A percentile compares a stretch with the other conserved stretches of the same genome.
Evolutionary conservation across 805 yeast species (phyloP).

Genomic region (Metschnikowia amazonensis): DNA sequence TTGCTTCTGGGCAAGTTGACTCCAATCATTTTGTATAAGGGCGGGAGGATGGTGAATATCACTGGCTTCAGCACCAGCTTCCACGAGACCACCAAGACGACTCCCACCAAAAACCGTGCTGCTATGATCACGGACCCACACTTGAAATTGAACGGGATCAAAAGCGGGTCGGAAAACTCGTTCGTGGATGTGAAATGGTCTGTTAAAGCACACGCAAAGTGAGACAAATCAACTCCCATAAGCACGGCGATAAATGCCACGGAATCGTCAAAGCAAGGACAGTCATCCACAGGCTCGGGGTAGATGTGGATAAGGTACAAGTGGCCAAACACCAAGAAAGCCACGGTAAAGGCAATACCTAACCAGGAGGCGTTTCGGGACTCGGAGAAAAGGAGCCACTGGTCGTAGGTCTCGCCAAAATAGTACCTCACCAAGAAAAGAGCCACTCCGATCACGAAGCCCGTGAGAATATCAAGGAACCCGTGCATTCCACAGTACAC

Average conservation of each 20-base stretch:
- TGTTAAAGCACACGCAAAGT: constrained; percentile 44
- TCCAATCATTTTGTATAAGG: constrained; percentile 47
- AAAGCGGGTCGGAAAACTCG: constrained; percentile 25
- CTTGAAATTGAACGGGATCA: constrained; percentile 27
- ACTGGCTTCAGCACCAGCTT: constrained; percentile 67
- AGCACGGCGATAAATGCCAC: constrained; percentile 91
- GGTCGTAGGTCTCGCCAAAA: constrained; percentile 45
- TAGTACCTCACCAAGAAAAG: constrained; percentile 47
- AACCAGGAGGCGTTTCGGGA: constrained; percentile 19
- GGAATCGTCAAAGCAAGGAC: constrained; percentile 95
- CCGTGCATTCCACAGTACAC: constrained; percentile 99
- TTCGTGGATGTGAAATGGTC: constrained; percentile 23
- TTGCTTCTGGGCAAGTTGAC: constrained; percentile 37
- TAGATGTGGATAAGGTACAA: constrained; percentile 59
- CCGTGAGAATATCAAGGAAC: constrained; percentile 66
- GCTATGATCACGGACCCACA: constrained; percentile 20
- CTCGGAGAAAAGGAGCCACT: constrained; percentile 30
- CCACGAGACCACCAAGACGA: constrained; percentile 64
- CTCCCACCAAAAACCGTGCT: constrained; percentile 58
- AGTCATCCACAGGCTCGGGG: constrained; percentile 83
- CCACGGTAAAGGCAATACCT: constrained; percentile 29
- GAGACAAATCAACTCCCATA: constrained; percentile 66
- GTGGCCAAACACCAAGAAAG: constrained; percentile 38
- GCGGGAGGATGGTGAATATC: constrained; percentile 54
- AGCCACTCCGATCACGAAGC: constrained; percentile 57